Base-by-base conservation (phyloP, 441 rosid species). In the Kokia cookei region DNA sequence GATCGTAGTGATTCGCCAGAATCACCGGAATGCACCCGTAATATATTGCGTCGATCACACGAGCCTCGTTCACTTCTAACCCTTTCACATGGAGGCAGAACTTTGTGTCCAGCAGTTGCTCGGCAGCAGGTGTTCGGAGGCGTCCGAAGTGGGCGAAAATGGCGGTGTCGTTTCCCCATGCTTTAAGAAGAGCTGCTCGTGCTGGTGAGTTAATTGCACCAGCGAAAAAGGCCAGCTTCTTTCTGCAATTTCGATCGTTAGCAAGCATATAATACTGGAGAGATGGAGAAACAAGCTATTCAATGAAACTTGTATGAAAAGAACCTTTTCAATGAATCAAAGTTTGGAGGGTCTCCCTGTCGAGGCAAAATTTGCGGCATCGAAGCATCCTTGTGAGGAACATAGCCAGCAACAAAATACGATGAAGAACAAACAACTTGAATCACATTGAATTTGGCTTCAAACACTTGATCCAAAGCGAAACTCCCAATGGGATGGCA, bases 291-390 rank as follows among this genome's bases (percentile, higher is more conserved):
- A 42, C 1, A 42, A 42, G 0, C 45, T 1, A 42, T 3, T 42
- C 45, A 42, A 42, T 1, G 9, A 42, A 5, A 19, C 22, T 19
- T 19, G 22, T 19, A 48, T 14, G 54, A 13, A 48, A 48, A 13
- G 15, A 62, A 64, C 68, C 68, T 64, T 70, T 86, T 83, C 5
- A 82, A 79, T 27, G 84, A 80, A 72, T 65, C 64, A 66, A 85
- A 63, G 59, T 77, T 32, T 10, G 86, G 82, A 27, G 89, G 91
- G 14, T 86, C 85, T 35, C 78, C 81, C 12, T 75, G 78, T 73
- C 90, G 83, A 13, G 91, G 94, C 94, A 87, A 85, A 77, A 88
- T 81, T 73, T 86, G 94, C n/a, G 94, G 92, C 79, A 90, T 72
- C 68, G 88, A 86, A 14, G 82, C 84, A 63, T 89, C 90, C 81